phyloP scores from a whole-genome alignment of 2,329 filamentous ascomycete genomes.

The Aureobasidium leucospermi region DNA sequence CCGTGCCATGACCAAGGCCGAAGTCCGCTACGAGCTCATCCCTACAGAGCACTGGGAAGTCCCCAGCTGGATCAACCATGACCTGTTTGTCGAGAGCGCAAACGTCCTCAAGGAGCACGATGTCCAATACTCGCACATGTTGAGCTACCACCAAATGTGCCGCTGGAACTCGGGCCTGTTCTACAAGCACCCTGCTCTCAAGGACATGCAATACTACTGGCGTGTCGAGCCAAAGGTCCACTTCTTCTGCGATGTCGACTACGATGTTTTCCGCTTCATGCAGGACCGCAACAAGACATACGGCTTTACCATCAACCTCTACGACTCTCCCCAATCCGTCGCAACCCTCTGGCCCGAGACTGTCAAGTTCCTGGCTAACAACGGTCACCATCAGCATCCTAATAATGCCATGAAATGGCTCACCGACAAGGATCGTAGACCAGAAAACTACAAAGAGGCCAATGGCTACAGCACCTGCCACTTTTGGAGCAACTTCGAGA shows the following conservation, averaged over 20 bases:
- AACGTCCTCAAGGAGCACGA: slow-evolving; percentile 73
- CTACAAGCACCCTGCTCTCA: slow-evolving; percentile 87
- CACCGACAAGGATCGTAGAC: slow-evolving; percentile 67
- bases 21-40: slow-evolving; percentile 79
- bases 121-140: slow-evolving; percentile 82
- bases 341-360: slow-evolving; percentile 94
- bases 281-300: slow-evolving; percentile 89
- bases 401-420: slow-evolving; percentile 88
- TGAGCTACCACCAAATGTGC: slow-evolving; percentile 98
- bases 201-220: slow-evolving; percentile 88
- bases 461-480: slow-evolving; percentile 97
- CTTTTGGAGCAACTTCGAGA: slow-evolving; percentile 99
- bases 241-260: slow-evolving; percentile 98
- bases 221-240: slow-evolving; percentile 97
- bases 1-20: slow-evolving; percentile 74
- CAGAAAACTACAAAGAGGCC: slow-evolving; percentile 70
- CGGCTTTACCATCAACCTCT: slow-evolving; percentile 95
- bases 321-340: slow-evolving; percentile 82
- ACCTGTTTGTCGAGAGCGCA: slow-evolving; percentile 78
- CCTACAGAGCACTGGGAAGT: slow-evolving; percentile 93
- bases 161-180: slow-evolving; percentile 98
- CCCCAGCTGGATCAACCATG: slow-evolving; percentile 84
- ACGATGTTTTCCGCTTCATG: slow-evolving; percentile 98
- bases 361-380: slow-evolving; percentile 66
- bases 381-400: slow-evolving; percentile 71